phyloP scores from a whole-genome alignment of 495 filamentous ascomycete genomes.

The Astrocystis sublimbata region DNA sequence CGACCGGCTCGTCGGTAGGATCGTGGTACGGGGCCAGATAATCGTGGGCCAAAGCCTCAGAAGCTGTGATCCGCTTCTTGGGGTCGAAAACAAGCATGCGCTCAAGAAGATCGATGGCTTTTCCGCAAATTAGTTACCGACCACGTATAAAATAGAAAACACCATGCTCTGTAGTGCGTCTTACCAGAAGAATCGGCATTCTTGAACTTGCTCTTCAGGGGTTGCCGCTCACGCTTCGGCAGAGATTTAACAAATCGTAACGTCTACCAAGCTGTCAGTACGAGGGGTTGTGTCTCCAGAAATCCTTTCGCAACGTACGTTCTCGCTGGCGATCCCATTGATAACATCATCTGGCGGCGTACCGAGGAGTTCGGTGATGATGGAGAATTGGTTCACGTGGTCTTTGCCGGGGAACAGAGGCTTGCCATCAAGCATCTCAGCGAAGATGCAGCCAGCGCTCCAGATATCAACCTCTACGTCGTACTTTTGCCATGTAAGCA shows the following conservation, averaged over 20 bases:
- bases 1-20: slow-evolving; percentile 90
- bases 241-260: slow-evolving; percentile 96
- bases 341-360: slow-evolving; percentile 99
- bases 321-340: slow-evolving; percentile 96
- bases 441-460: slow-evolving; percentile 99
- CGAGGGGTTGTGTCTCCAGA: neutral
- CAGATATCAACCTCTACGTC: slow-evolving; percentile 99
- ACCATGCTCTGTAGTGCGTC: slow-evolving; percentile 19
- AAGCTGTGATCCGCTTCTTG: slow-evolving; percentile 82
- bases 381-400: slow-evolving; percentile 99
- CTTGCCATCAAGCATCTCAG: slow-evolving; percentile 98
- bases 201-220: slow-evolving; percentile 88
- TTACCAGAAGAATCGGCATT: slow-evolving; percentile 91
- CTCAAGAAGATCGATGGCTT: slow-evolving; percentile 92
- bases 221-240: slow-evolving; percentile 91
- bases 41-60: slow-evolving; percentile 81
- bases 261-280: slow-evolving; percentile 60
- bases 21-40: slow-evolving; percentile 98
- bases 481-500: slow-evolving; percentile 99
- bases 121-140: slow-evolving; percentile 11
- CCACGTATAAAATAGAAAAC: neutral
- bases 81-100: slow-evolving; percentile 98
- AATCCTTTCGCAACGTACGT: slow-evolving; percentile 57
- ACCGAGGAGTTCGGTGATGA: slow-evolving; percentile 96
- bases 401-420: slow-evolving; percentile 98